Evolutionary conservation across 1,284 basidiomycete species (phyloP), one percentile per base, ranked within the genome.

Genomic region (Pterula multifida): DNA sequence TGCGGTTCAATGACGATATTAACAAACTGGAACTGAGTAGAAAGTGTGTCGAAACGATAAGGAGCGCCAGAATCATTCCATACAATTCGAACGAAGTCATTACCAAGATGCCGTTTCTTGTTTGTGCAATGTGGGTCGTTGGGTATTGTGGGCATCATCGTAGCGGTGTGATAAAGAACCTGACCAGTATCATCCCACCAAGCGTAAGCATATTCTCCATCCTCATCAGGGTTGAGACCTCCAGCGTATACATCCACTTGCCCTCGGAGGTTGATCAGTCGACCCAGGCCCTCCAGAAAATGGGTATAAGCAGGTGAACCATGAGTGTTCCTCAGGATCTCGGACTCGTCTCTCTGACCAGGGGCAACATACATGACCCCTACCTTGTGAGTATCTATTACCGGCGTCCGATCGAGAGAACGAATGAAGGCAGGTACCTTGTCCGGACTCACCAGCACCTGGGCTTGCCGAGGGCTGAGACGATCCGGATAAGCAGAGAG

Each of bases 151-250:
- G 96, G 96, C 96, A 98, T 98, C 68, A 99, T 81, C 1, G 96
- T 98, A 1, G 95, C 89, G 1, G 92, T 87, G 65, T 98, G 96
- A 65, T 91, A 99, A 49, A 97, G 76, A 53, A 97, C 81, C 63
- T 98, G 96, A 15, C 87, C 85, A 44, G 97, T 94, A 60, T 97
- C 93, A 65, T 99, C 93, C 85, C 92, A 94, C 94, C 95, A 98
- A 0, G 94, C 93, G 61, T 98, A 98, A 0, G 92, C 89, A 60
- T 92, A 95, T 65, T 98, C 91, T 21, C 87, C 82, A 63, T 98
- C 93, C 58, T 86, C 81, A 55, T 88, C 82, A 3, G 87, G 80
- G 63, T 95, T 87, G 26, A 98, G 73, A 1, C 93, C 93, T 24
- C 94, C 95, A 1, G 86, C 88, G 65, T 95, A 97, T n/a, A 98